Evolutionary conservation across 257 asterid species (phyloP).

Genomic region (Paraleonurus japonicus): DNA sequence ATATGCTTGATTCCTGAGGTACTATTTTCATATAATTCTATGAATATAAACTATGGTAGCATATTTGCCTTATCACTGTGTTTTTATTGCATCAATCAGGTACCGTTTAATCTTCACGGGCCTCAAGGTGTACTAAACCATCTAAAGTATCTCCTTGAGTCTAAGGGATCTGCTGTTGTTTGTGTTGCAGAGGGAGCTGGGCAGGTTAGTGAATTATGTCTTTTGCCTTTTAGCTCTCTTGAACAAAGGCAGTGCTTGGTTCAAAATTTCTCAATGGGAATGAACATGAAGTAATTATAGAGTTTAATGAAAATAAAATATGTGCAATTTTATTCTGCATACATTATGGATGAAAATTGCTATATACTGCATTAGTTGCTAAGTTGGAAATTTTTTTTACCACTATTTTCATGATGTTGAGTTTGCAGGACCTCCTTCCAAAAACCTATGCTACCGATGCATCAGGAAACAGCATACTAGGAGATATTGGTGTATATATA

Average conservation of each 20-base stretch:
- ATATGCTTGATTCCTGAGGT: conserved; percentile 98
- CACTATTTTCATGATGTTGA: conserved; percentile 1
- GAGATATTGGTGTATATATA: conserved; percentile 82
- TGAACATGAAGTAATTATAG: not conserved
- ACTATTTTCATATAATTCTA: conserved; percentile 1
- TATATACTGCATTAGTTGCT: not conserved
- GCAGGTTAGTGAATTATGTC: conserved; percentile 53
- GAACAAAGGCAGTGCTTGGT: too few relatives aligned
- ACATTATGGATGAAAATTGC: not conserved
- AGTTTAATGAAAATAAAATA: too few relatives aligned
- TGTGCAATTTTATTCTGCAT: not conserved
- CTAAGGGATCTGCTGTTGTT: conserved; percentile 92
- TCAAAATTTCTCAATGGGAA: too few relatives aligned
- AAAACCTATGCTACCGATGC: conserved; percentile 89
- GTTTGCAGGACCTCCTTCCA: conserved; percentile 63
- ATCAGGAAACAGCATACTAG: conserved; percentile 75
- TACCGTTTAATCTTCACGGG: conserved; percentile 78
- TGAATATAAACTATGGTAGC: not conserved
- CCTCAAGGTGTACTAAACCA: conserved; percentile 89
- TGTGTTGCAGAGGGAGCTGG: conserved; percentile 99
- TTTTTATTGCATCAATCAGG: conserved; percentile 43
- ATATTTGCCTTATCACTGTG: conserved; percentile 9
- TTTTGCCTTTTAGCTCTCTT: not conserved
- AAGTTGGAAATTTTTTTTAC: not conserved
- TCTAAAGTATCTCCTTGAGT: conserved; percentile 75